Evolutionary conservation across 2,329 filamentous ascomycete genomes (phyloP), one percentile per base, ranked within the genome.

Genomic region (Cladophialophora psammophila): DNA sequence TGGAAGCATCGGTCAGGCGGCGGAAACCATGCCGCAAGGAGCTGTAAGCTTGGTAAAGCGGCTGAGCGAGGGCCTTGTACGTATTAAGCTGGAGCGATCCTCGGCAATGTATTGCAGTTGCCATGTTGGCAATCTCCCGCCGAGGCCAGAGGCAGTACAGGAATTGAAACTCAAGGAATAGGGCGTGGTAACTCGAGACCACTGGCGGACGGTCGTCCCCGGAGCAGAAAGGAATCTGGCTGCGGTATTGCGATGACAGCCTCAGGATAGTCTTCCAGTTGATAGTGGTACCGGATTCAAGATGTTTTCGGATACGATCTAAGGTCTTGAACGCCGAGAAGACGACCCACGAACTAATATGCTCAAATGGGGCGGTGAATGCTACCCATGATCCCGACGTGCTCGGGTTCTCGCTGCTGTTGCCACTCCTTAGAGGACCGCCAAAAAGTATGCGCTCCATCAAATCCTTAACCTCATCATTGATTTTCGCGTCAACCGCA

Each of bases 31-130:
- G 57, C 13, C 57, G 35, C 57, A 60, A 26, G 10, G 57, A 60
- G 38, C 57, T 60, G 36, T 60, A 60, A 3, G 57, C 57, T 15
- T 60, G 57, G 57, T 60, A 60, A 34, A 60, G 38, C 12, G 57
- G 57, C 3, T 60, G 57, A 26, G 45, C 45, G 3, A 50, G 45
- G 3, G 20, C 18, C 45, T 15, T 26, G 20, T 50, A 20, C 20
- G 20, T 9, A 4, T 26, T 5, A 3, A 50, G 20, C 20, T 50
- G 45, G 5, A 31, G 45, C 9, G 45, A 26, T 12, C 45, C 45
- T 10, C 20, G 7, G 20, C 45, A 13, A 20, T 50, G 45, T 18
- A 50, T 50, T 13, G 3, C 9, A 3, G 5, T 13, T 2, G 45
- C 45, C 45, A 50, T 26, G 9, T 10, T 26, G 10, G 45, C 45